phyloP scores from a whole-genome alignment of 805 yeast genomes.

The Candida stauntonica region DNA sequence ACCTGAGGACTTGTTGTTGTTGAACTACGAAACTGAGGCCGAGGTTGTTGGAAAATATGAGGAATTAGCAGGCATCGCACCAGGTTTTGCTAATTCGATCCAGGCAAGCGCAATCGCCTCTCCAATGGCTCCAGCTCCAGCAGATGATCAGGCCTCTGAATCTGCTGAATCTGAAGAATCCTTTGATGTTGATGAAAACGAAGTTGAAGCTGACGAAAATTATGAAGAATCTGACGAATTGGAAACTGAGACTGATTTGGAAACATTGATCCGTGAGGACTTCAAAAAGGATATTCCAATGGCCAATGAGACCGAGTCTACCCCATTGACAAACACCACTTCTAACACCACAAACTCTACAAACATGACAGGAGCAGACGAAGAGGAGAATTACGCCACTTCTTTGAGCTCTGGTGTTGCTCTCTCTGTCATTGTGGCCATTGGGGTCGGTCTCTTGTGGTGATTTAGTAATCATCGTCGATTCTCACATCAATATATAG shows the following conservation, averaged over 20 bases:
- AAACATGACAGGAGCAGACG: conserved; percentile 3
- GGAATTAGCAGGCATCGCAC: conserved; percentile 23
- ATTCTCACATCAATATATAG: too few species aligned
- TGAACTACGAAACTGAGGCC: conserved; percentile 25
- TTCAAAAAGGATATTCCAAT: background rate
- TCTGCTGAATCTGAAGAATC: conserved; percentile 1
- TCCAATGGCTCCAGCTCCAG: conserved; percentile 1
- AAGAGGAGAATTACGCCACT: conserved; percentile 8
- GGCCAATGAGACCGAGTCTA: background rate
- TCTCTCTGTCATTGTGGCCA: conserved; percentile 5
- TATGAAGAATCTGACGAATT: conserved; percentile 6
- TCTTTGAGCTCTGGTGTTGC: conserved; percentile 9
- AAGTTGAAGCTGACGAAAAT: conserved; percentile 5
- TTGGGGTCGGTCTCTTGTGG: conserved; percentile 5
- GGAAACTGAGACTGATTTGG: conserved; percentile 9
- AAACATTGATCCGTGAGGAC: conserved; percentile 15
- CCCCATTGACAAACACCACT: too few species aligned
- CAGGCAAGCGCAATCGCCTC: conserved; percentile 3
- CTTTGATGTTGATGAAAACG: conserved; percentile 8
- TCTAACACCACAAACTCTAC: conserved; percentile 2
- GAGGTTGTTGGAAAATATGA: conserved; percentile 25
- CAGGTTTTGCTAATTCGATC: background rate
- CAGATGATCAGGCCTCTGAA: background rate
- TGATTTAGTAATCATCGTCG: conserved; percentile 1
- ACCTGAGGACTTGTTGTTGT: conserved; percentile 27